Evolutionary conservation across 805 yeast genomes (phyloP).

Genomic region (Kazachstania africana): DNA sequence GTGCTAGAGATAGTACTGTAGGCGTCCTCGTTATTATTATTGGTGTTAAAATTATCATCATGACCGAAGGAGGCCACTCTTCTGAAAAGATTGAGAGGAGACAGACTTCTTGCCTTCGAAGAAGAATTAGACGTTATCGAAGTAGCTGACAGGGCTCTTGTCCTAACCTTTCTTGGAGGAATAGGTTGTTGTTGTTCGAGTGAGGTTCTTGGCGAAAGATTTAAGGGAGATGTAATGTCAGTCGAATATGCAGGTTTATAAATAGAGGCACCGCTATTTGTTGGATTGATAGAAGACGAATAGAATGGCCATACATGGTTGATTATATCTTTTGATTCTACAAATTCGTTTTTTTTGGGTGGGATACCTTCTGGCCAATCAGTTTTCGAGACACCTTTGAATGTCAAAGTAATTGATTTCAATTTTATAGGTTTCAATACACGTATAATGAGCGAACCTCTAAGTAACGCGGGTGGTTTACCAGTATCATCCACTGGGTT

Average conservation of each 20-base stretch:
- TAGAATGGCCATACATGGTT: slow-evolving; percentile 90
- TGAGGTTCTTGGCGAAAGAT: neutral
- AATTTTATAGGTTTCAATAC: slow-evolving; percentile 62
- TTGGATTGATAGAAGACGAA: slow-evolving; percentile 14
- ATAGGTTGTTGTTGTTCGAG: slow-evolving; percentile 3
- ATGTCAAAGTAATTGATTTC: slow-evolving; percentile 46
- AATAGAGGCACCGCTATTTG: slow-evolving; percentile 11
- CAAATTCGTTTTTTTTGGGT: slow-evolving; percentile 59
- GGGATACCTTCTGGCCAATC: slow-evolving; percentile 99
- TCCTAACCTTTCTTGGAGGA: no score
- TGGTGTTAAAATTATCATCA: neutral
- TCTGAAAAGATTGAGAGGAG: slow-evolving; percentile 21
- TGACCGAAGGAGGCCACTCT: slow-evolving; percentile 4
- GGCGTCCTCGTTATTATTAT: neutral
- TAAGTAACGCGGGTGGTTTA: slow-evolving; percentile 64
- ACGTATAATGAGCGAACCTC: slow-evolving; percentile 68
- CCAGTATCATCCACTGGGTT: slow-evolving; percentile 27
- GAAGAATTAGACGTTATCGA: slow-evolving; percentile 1
- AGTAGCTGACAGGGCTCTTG: slow-evolving; percentile 3
- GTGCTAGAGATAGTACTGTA: neutral
- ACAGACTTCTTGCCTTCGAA: slow-evolving; percentile 20
- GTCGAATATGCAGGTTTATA: slow-evolving; percentile 2
- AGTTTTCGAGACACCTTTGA: slow-evolving; percentile 63
- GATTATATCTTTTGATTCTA: slow-evolving; percentile 54
- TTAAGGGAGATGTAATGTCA: neutral